phyloP scores from a whole-genome alignment of 2,329 filamentous ascomycete genomes.

The Trichoderma semiorbis region DNA sequence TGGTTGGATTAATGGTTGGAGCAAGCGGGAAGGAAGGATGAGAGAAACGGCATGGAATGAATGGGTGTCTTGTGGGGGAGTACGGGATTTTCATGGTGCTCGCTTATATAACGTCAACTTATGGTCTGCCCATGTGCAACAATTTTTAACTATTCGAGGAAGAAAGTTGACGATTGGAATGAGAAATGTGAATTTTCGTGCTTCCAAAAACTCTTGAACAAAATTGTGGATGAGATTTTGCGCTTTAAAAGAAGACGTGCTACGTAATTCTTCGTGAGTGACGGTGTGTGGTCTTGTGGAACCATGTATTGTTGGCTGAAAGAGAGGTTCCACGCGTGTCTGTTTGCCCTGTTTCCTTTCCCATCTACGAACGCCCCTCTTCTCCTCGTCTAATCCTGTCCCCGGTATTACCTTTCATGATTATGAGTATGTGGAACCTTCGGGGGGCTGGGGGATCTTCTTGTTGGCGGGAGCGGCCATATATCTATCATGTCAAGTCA shows the following conservation, averaged over 20 bases:
- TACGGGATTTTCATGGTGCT: neutral
- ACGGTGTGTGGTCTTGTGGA: neutral
- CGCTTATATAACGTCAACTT: conserved; percentile 1
- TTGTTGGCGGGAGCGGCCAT: conserved; percentile 92
- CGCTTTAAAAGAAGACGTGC: conserved; percentile 1
- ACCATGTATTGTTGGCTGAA: neutral
- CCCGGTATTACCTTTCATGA: neutral
- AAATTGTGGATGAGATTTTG: neutral
- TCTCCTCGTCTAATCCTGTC: neutral
- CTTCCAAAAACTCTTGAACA: conserved; percentile 8
- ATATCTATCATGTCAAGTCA: conserved; percentile 54
- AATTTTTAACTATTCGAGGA: neutral
- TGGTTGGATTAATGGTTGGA: neutral
- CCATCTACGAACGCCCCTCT: neutral
- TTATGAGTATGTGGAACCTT: conserved; percentile 61
- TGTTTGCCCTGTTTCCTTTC: neutral
- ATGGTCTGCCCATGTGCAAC: neutral
- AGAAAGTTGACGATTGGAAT: conserved; percentile 13
- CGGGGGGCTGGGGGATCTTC: conserved; percentile 90
- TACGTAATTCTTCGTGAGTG: conserved; percentile 5
- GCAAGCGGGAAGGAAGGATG: neutral
- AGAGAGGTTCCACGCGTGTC: neutral
- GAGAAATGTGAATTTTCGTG: conserved; percentile 12
- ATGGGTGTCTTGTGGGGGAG: neutral
- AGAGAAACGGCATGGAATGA: neutral